Base-by-base conservation (phyloP, 768 basidiomycete species). In the Melanogaster broomeanus region DNA sequence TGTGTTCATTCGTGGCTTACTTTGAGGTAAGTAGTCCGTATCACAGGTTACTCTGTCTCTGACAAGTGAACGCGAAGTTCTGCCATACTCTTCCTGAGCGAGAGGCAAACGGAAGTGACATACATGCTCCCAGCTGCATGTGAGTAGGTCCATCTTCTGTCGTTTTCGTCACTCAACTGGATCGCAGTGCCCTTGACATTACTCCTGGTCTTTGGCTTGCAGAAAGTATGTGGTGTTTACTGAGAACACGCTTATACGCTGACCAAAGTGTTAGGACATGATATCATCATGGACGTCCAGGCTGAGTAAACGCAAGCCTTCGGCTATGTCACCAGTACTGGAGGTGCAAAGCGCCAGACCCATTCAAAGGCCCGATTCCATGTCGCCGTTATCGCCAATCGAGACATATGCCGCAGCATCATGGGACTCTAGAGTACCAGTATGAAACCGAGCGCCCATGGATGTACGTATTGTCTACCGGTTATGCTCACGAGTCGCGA, bases 111-210 rank as follows among this genome's bases (percentile, higher is more conserved):
- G 18, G 54, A 67, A 3, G 75, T 74, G 59, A 68, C 75, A 30
- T 78, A 76, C 58, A 73, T 83, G 69, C 63, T 79, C 13, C 77
- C 78, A 45, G 82, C 82, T 27, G 69, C 76, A 13, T 55, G 82
- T 83, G 51, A 60, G 79, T 52, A 43, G 37, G 13, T 21, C 44
- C 40, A 37, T 33, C 56, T 2, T 38, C 42, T 16, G 5, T 27
- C 27, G n/a, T 15, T 38, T 11, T 7, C 33, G 9, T 13, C 19
- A 18, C 52, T 58, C 41, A 59, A 24, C 49, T 44, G 6, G 49
- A 10, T 45, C 49, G 11, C 49, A 82, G 81, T 84, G 21, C 82
- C 83, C 0, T 59, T 83, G 16, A 72, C 67, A 0, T 75, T 77
- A 3, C 71, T 77, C 43, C 43, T 80, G 30, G 61, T 82, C 6